Conservation (phyloP, 1,139 yeast genomes). For the Blastobotrys illinoisensis region DNA sequence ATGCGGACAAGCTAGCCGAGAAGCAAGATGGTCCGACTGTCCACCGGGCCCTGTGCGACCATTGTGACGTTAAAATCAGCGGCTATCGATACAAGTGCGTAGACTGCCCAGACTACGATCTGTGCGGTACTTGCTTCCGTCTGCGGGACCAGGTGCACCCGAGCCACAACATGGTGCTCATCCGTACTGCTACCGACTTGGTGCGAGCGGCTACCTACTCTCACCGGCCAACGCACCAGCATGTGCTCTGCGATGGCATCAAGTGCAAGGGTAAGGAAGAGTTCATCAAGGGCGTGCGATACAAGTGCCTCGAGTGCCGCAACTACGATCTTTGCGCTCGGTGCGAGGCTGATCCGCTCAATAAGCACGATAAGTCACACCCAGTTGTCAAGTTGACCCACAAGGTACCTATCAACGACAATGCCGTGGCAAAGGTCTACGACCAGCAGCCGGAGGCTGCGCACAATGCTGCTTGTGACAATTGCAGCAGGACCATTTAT, state of each 20-base stretch:
- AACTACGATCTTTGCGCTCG: slow-evolving; percentile 48
- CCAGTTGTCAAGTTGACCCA: slow-evolving; percentile 23
- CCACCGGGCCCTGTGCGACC: slow-evolving; percentile 19
- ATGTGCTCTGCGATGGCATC: slow-evolving; percentile 18
- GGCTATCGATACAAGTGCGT: slow-evolving; percentile 43
- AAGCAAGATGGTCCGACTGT: background rate
- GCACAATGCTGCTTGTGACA: slow-evolving; percentile 18
- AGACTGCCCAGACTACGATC: slow-evolving; percentile 48
- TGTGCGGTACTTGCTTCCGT: slow-evolving; percentile 41
- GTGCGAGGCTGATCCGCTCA: slow-evolving; percentile 36
- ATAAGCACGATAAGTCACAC: slow-evolving; percentile 23
- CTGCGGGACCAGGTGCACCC: slow-evolving; percentile 9
- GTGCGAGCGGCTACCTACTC: background rate
- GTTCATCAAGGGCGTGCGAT: slow-evolving; percentile 31
- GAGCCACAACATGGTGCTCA: slow-evolving; percentile 21
- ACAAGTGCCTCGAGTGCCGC: slow-evolving; percentile 45
- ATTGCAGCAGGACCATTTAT: slow-evolving; percentile 16
- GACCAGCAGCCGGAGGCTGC: background rate
- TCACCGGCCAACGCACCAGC: background rate
- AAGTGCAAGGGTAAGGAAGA: background rate
- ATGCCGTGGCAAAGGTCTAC: background rate
- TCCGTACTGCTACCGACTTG: slow-evolving; percentile 9
- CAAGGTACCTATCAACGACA: slow-evolving; percentile 5
- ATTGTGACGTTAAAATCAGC: slow-evolving; percentile 15
- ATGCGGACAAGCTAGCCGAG: too few species aligned